Percentiles rank a stretch among this genome's conserved stretches.
Conservation (phyloP, 176 grass and related monocot genomes). For the Eleusine indica region DNA sequence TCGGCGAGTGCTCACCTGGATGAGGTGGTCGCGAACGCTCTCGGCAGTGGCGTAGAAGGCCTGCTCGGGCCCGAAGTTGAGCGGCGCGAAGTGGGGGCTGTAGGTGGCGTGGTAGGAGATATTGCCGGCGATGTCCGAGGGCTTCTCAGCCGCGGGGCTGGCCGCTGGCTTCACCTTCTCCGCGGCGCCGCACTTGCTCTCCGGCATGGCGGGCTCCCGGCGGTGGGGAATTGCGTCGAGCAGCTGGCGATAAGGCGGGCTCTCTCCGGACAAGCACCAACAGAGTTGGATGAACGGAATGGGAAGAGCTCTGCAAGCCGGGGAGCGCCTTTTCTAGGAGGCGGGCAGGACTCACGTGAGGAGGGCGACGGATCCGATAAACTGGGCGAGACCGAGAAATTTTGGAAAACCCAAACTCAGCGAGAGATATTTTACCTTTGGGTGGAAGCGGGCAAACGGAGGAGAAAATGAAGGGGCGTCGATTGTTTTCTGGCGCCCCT, state of each 20-base stretch:
- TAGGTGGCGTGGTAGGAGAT: constrained; percentile 79
- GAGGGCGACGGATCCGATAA: constrained; percentile 49
- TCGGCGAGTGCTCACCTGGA: constrained; percentile 55
- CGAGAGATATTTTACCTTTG: constrained; percentile 19
- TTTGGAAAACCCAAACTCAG: constrained; percentile 14
- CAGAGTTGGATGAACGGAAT: neutral
- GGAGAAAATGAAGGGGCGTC: constrained; percentile 41
- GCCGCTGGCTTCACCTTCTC: constrained; percentile 67
- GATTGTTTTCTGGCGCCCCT: constrained; percentile 15
- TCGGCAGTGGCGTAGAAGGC: constrained; percentile 91
- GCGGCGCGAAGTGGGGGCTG: constrained; percentile 82
- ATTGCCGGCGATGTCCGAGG: constrained; percentile 76
- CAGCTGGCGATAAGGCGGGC: constrained; percentile 18
- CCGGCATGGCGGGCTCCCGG: constrained; percentile 44
- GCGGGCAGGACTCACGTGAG: constrained; percentile 17
- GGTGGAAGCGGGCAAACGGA: constrained; percentile 2
- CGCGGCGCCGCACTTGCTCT: constrained; percentile 38
- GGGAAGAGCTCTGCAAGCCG: constrained; percentile 4
- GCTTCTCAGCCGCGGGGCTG: constrained; percentile 59
- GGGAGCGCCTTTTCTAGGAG: constrained; percentile 39
- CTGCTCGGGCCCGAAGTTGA: constrained; percentile 79
- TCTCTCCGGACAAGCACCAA: constrained; percentile 34
- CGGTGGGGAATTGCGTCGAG: constrained; percentile 36
- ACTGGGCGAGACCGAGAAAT: constrained; percentile 35
- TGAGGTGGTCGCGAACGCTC: constrained; percentile 84